Conservation (phyloP, 768 basidiomycete genomes). For the Tricholoma hemisulphureum region DNA sequence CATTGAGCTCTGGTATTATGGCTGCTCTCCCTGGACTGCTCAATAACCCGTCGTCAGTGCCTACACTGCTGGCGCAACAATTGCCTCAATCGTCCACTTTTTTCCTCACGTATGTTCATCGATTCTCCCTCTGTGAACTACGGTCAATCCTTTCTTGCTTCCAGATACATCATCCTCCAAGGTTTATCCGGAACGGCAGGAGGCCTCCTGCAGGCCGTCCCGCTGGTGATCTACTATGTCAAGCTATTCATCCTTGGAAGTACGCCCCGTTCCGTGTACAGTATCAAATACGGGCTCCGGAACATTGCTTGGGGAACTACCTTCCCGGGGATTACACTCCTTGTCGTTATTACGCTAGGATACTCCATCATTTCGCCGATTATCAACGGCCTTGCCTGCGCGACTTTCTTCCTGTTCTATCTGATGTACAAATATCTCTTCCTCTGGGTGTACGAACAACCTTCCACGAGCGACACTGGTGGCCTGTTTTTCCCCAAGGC, state of each 20-base stretch:
- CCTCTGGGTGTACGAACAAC: conserved; percentile 75
- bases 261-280: conserved; percentile 82
- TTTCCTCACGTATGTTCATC: conserved; percentile 71
- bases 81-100: conserved; percentile 85
- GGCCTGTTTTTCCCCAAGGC: conserved; percentile 96
- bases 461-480: conserved; percentile 72
- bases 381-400: conserved; percentile 85
- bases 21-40: conserved; percentile 62
- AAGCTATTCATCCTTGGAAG: conserved; percentile 85
- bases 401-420: conserved; percentile 83
- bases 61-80: conserved; percentile 69
- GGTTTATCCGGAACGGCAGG: conserved; percentile 78
- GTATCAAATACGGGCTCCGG: conserved; percentile 73
- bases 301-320: conserved; percentile 74
- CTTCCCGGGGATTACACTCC: conserved; percentile 71
- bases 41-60: conserved; percentile 66
- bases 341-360: conserved; percentile 60
- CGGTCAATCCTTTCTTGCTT: not conserved
- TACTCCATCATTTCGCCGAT: conserved; percentile 92
- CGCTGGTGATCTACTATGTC: conserved; percentile 83
- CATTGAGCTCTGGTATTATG: conserved; percentile 80
- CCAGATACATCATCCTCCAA: conserved; percentile 70
- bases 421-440: conserved; percentile 85
- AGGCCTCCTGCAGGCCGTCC: conserved; percentile 76
- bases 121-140: not conserved